phyloP scores from a whole-genome alignment of 2,329 filamentous ascomycete genomes.

The Xylaria sp. region DNA sequence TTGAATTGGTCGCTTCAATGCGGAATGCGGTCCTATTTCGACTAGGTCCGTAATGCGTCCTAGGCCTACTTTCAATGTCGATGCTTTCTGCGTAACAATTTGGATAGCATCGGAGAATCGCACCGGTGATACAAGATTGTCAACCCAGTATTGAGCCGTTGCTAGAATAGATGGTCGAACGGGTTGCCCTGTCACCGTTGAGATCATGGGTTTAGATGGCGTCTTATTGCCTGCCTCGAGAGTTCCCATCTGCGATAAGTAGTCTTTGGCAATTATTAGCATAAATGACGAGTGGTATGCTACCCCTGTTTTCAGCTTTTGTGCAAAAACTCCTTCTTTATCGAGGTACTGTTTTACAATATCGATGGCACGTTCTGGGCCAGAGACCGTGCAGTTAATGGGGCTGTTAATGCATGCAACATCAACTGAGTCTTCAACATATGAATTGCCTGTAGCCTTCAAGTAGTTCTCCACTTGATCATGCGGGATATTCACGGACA shows the following conservation, averaged over 20 bases:
- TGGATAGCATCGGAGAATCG: slow-evolving; percentile 47
- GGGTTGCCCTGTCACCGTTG: slow-evolving; percentile 38
- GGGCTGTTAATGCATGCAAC: slow-evolving; percentile 24
- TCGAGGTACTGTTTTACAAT: slow-evolving; percentile 17
- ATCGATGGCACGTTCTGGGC: slow-evolving; percentile 20
- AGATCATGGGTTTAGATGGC: slow-evolving; percentile 43
- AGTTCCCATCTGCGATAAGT: slow-evolving; percentile 35
- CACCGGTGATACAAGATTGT: slow-evolving; percentile 50
- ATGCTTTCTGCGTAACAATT: slow-evolving; percentile 34
- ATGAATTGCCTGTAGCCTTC: slow-evolving; percentile 4
- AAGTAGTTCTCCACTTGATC: slow-evolving; percentile 25
- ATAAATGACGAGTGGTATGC: slow-evolving; percentile 29
- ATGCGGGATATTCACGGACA: slow-evolving; percentile 28
- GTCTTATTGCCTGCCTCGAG: slow-evolving; percentile 38
- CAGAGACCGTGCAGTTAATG: slow-evolving; percentile 22
- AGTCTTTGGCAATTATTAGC: slow-evolving; percentile 26
- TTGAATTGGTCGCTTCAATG: slow-evolving; percentile 45
- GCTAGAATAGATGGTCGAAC: slow-evolving; percentile 28
- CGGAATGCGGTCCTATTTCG: slow-evolving; percentile 48
- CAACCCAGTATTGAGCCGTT: slow-evolving; percentile 48
- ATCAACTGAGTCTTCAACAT: background rate
- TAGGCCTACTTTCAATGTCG: slow-evolving; percentile 41
- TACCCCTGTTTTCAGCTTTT: slow-evolving; percentile 23
- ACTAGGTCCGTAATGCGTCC: slow-evolving; percentile 43
- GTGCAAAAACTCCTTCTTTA: slow-evolving; percentile 14